Base-by-base conservation (phyloP, 768 basidiomycete species). In the Rossbeevera mucosa region DNA sequence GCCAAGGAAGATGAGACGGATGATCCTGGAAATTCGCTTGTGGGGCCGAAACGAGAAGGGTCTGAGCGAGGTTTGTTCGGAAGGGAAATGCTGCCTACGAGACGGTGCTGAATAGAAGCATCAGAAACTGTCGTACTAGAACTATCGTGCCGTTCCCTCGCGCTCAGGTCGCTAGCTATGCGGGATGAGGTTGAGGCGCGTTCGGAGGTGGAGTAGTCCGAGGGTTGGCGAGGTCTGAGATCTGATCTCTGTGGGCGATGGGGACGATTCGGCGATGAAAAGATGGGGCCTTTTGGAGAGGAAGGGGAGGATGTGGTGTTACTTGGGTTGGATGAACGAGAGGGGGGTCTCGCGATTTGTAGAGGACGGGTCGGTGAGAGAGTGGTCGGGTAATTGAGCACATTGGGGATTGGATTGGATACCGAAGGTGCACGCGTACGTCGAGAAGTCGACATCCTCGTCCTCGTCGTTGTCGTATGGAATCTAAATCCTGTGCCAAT, bases 231-330 rank as follows among this genome's bases (percentile, higher is more conserved):
- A 48, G 72, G 72, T 64, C 86, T 76, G 36, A 83, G 68, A 45
- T 86, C 86, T 13, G 86, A 88, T 62, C 85, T 73, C 62, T 81
- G 80, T 13, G 86, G 86, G 44, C 86, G 79, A 46, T 78, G 72
- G 16, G 86, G 85, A 16, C 79, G 80, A 54, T 72, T 70, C 9
- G 76, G 71, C 13, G 76, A 70, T 41, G 76, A 67, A 52, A 73
- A 73, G 30, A 71, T 66, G 51, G 72, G 67, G 47, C 66, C 63
- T 51, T 67, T 73, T 51, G 76, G 75, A 22, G 73, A 71, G 38
- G 63, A 28, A 56, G 76, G 65, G 30, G 63, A 40, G 41, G 69
- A 62, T 30, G 73, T 57, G 54, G 64, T 58, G 65, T 74, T 80
- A 60, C 70, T 74, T 50, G 80, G 80, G 29, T 80, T 81, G 40